phyloP scores from a whole-genome alignment of 352 stramenopile species.

The Globisporangium cederbergense region DNA sequence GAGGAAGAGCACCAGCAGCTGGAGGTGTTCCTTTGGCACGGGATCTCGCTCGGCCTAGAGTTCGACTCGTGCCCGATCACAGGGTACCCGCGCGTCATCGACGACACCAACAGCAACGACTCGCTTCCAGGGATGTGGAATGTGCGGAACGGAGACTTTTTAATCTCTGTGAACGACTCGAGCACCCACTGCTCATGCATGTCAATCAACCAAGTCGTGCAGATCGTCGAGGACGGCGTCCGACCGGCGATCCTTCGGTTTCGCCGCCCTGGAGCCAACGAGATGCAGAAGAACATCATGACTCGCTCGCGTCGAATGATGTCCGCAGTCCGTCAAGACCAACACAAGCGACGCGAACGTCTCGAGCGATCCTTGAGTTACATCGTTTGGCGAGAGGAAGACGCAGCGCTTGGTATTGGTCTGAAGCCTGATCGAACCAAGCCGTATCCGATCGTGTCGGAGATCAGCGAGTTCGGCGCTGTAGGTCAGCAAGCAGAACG shows the following conservation, averaged over 20 bases:
- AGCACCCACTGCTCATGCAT: slow-evolving; percentile 36
- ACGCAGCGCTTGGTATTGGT: slow-evolving; percentile 50
- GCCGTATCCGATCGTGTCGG: slow-evolving; percentile 52
- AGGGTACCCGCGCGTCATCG: slow-evolving; percentile 47
- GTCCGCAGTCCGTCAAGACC: slow-evolving; percentile 16
- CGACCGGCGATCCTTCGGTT: slow-evolving; percentile 62
- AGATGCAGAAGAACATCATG: slow-evolving; percentile 32
- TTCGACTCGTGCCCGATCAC: slow-evolving; percentile 48
- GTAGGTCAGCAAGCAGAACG: slow-evolving; percentile 24
- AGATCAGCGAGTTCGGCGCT: slow-evolving; percentile 28
- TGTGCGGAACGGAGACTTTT: slow-evolving; percentile 50
- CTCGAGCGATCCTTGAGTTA: slow-evolving; percentile 61
- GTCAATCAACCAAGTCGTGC: slow-evolving; percentile 43
- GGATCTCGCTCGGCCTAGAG: slow-evolving; percentile 42
- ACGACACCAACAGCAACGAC: slow-evolving; percentile 51
- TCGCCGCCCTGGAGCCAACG: slow-evolving; percentile 39
- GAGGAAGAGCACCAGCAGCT: slow-evolving; percentile 44
- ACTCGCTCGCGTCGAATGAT: slow-evolving; percentile 18
- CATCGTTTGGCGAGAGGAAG: slow-evolving; percentile 66
- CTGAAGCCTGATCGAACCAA: slow-evolving; percentile 48
- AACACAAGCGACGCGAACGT: slow-evolving; percentile 42
- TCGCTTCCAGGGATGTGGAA: slow-evolving; percentile 68
- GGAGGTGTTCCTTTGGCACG: slow-evolving; percentile 65
- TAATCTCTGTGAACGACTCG: slow-evolving; percentile 57
- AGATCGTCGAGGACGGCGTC: slow-evolving; percentile 59